phyloP scores from a whole-genome alignment of 2,329 filamentous ascomycete species.

The Ophiocordyceps camponoti-rufipedis region DNA sequence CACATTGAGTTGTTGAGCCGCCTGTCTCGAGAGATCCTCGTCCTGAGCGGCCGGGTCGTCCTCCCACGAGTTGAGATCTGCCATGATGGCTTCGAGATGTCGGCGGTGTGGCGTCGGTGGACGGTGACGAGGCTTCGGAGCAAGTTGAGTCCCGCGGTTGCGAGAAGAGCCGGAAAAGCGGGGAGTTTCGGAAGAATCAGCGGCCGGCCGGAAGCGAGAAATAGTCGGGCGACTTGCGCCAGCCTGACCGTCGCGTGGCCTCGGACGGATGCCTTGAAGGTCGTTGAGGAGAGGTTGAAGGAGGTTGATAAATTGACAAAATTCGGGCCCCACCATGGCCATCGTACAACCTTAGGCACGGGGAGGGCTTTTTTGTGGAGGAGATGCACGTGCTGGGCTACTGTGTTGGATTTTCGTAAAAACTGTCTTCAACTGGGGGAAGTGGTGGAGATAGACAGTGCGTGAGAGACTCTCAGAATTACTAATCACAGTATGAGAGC shows the following conservation, averaged over 20 bases:
- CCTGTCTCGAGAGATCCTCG: constrained; percentile 58
- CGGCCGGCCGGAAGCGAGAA: neutral
- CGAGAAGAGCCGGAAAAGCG: neutral
- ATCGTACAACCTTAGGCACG: constrained; percentile 7
- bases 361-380: constrained; percentile 7
- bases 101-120: neutral
- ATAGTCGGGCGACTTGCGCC: constrained; percentile 2
- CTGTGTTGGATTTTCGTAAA: neutral
- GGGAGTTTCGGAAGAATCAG: neutral
- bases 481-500: no score
- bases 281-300: constrained; percentile 11
- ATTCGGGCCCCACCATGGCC: constrained; percentile 22
- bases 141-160: neutral
- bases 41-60: constrained; percentile 67
- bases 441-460: no score
- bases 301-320: constrained; percentile 20
- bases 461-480: neutral
- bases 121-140: neutral
- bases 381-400: neutral
- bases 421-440: neutral
- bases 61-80: constrained; percentile 89
- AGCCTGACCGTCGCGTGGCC: constrained; percentile 3
- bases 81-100: constrained; percentile 36
- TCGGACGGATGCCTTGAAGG: constrained; percentile 2
- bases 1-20: constrained; percentile 58